Conservation (phyloP, 192 early-diverging fungal species). For the Dissophora globulifera region DNA sequence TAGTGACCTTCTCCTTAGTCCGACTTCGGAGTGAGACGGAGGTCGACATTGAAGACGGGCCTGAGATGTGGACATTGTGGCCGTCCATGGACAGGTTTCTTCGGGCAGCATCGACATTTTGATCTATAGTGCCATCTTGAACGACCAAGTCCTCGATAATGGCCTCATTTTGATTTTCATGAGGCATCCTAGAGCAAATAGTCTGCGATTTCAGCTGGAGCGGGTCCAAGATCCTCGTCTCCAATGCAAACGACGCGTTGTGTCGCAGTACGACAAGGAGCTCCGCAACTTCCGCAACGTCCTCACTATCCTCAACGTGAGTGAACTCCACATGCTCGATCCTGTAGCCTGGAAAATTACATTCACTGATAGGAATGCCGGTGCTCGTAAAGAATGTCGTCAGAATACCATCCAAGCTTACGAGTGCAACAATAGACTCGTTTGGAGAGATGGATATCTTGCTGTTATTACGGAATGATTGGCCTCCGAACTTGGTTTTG, state of each 20-base stretch:
- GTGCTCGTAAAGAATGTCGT: constrained; percentile 37
- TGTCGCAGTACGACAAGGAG: constrained; percentile 25
- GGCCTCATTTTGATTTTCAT: no score
- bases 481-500: constrained; percentile 22
- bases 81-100: no score
- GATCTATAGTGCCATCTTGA: no score
- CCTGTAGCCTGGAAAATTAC: constrained; percentile 36
- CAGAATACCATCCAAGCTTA: constrained; percentile 33
- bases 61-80: no score
- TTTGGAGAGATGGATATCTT: constrained; percentile 43
- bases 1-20: no score
- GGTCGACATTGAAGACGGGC: no score
- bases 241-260: constrained; percentile 10
- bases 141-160: not conserved
- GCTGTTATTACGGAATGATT: no score
- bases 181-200: not conserved
- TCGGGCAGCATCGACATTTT: no score
- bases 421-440: constrained; percentile 46
- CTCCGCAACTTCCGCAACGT: no score
- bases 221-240: constrained; percentile 21
- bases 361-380: constrained; percentile 25
- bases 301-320: constrained; percentile 26
- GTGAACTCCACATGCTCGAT: constrained; percentile 38
- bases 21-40: no score
- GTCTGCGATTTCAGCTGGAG: constrained; percentile 35